Evolutionary conservation across 2,329 filamentous ascomycete species (phyloP).

Genomic region (Xylaria digitata): DNA sequence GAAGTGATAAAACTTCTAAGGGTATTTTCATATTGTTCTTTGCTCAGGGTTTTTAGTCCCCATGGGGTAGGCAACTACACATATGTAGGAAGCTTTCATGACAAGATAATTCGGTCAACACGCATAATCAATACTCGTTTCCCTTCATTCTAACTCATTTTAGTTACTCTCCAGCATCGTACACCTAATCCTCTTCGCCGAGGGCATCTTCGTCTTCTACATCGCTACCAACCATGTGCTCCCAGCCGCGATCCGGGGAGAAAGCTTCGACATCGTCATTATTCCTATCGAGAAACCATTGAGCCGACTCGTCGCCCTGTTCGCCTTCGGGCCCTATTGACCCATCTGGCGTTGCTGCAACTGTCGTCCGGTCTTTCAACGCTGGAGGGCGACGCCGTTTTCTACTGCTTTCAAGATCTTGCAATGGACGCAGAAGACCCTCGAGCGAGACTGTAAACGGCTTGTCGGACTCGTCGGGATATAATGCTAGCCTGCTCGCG

Average conservation of each 20-base stretch:
- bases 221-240: conserved; percentile 36
- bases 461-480: conserved; percentile 46
- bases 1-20: too few species aligned
- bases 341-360: conserved; percentile 18
- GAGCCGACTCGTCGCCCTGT: conserved; percentile 21
- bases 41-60: neutral
- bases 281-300: conserved; percentile 40
- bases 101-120: neutral
- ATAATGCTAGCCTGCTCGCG: conserved; percentile 45
- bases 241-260: conserved; percentile 29
- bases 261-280: conserved; percentile 45
- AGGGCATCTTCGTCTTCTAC: conserved; percentile 47
- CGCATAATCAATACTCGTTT: neutral
- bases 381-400: conserved; percentile 33
- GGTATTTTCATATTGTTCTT: neutral
- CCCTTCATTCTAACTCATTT: too few species aligned
- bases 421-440: conserved; percentile 47
- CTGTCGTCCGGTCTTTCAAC: conserved; percentile 25
- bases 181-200: conserved; percentile 41
- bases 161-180: neutral
- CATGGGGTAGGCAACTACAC: neutral
- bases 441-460: conserved; percentile 44
- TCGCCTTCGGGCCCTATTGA: conserved; percentile 22
- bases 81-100: neutral
- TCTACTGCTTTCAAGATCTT: conserved; percentile 43